Evolutionary conservation across 345 rosid genomes (phyloP), one percentile per base, ranked within the genome.

Genomic region (Lepidium africanum): DNA sequence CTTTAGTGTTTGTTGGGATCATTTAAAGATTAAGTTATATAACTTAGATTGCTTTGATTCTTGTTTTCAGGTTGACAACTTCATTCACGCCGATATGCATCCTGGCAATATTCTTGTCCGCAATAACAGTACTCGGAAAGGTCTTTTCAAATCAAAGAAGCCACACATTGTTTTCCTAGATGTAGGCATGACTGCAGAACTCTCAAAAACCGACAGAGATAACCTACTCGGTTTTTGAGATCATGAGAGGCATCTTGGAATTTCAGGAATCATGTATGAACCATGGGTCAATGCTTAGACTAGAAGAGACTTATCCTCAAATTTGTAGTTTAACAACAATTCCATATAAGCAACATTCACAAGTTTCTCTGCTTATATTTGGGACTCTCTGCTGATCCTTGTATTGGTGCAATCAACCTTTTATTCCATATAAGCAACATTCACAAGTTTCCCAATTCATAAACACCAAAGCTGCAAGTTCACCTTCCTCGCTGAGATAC

Each of bases 121-220:
- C 54, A 81, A 61, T 73, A 84, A 82, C 66, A 59, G 87, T 69
- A 84, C 94, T 71, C 74, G 63, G 62, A 89, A 83, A 72, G 81
- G 78, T 62, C 76, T 87, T 48, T 95, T 86, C 68, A 86, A 69
- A 76, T 82, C 86, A 67, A 95, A 89, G 87, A 95, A 87, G 87
- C 99, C 99, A 50, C 99, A 95, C 69, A 84, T 95, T 30, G 71
- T 95, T 56, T 95, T 95, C 86, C 86, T 95, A 60, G 99, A 95
- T 71, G 99, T 95, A 6, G 99, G 99, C 73, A 95, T 95, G 99
- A 95, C 96, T 45, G 99, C 97, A 60, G 99, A 95, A 66, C 96
- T 95, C 71, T 91, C 99, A 32, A 86, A 81, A 79, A 69, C 66
- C 33, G 99, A 91, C 60, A 71, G 92, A 43, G 80, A 85, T 63